A percentile compares a stretch with the other conserved stretches of the same genome.
Conservation (phyloP, 805 yeast species). For the Ogataea henricii region DNA sequence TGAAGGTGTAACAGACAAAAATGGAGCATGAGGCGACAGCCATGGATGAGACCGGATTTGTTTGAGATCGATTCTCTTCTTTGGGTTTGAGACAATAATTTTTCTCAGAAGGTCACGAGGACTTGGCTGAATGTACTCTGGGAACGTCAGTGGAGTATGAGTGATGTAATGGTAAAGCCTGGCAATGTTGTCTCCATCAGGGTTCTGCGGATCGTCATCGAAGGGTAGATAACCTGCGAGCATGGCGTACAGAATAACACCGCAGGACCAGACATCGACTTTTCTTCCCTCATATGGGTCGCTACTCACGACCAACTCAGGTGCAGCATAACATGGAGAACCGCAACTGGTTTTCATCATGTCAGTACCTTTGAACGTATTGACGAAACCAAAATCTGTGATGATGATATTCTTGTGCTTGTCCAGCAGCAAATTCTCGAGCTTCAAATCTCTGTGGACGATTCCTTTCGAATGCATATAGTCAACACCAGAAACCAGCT, state of each 20-base stretch:
- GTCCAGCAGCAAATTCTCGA: constrained; percentile 76
- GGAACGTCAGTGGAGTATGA: constrained; percentile 88
- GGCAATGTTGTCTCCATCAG: constrained; percentile 93
- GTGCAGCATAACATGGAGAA: constrained; percentile 98
- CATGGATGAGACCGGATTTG: constrained; percentile 83
- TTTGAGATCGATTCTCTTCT: constrained; percentile 64
- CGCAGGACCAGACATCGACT: constrained; percentile 97
- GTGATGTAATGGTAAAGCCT: constrained; percentile 90
- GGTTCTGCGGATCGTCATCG: constrained; percentile 96
- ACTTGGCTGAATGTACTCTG: constrained; percentile 86
- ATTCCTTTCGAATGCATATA: constrained; percentile 83
- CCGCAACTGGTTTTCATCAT: constrained; percentile 95
- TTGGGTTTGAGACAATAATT: constrained; percentile 84
- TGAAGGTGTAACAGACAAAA: constrained; percentile 78
- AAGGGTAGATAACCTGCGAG: constrained; percentile 95
- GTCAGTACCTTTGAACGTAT: constrained; percentile 72
- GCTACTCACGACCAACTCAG: constrained; percentile 87
- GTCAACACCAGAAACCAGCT: constrained; percentile 89
- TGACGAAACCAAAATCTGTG: constrained; percentile 94
- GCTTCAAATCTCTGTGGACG: constrained; percentile 75
- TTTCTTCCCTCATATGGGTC: constrained; percentile 88
- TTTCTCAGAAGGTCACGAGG: constrained; percentile 88
- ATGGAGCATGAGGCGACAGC: constrained; percentile 81
- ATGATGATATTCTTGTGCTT: constrained; percentile 84
- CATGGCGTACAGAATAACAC: constrained; percentile 95